Percentiles rank a stretch among this genome's conserved stretches.
These are phyloP conservation scores for Pleurotus djamor DNA, from an alignment of 768 basidiomycete species.

Conservation along the genomic window DNA sequence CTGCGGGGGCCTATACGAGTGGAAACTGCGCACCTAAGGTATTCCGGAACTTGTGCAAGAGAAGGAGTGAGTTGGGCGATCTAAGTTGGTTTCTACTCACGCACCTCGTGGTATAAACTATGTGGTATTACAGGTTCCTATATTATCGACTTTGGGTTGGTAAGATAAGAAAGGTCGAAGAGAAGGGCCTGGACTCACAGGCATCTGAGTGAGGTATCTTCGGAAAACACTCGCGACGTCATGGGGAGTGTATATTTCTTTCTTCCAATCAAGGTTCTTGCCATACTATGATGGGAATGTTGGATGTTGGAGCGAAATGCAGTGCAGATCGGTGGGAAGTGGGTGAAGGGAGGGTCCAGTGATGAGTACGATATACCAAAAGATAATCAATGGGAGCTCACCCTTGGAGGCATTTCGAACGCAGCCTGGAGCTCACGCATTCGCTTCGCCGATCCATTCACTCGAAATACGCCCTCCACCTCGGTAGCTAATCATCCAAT, in stretches of 20 bases:
- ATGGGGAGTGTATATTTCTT: slow-evolving; percentile 85
- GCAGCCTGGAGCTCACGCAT: slow-evolving; percentile 93
- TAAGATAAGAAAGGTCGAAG: slow-evolving; percentile 9
- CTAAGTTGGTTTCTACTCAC: slow-evolving; percentile 21
- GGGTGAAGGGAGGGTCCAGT: not conserved
- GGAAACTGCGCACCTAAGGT: slow-evolving; percentile 52
- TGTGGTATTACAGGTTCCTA: slow-evolving; percentile 96
- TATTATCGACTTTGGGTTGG: not conserved
- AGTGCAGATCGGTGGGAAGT: slow-evolving; percentile 7
- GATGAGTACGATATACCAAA: not conserved
- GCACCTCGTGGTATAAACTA: slow-evolving; percentile 82
- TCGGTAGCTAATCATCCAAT: slow-evolving; percentile 63
- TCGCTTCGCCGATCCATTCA: slow-evolving; percentile 92
- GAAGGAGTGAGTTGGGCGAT: not conserved
- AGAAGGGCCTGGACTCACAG: slow-evolving; percentile 52
- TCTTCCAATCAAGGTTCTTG: slow-evolving; percentile 89
- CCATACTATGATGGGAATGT: slow-evolving; percentile 70
- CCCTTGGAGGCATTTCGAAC: slow-evolving; percentile 88
- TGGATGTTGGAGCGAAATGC: not conserved
- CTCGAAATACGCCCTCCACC: slow-evolving; percentile 90
- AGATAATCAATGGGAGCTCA: slow-evolving; percentile 28
- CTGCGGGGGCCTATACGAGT: not conserved
- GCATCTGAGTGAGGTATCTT: slow-evolving; percentile 95
- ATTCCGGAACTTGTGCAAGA: slow-evolving; percentile 65
- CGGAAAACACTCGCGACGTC: slow-evolving; percentile 97